Base-by-base conservation (phyloP, 2,329 filamentous ascomycete genomes). In the Colletotrichum liaoningense region DNA sequence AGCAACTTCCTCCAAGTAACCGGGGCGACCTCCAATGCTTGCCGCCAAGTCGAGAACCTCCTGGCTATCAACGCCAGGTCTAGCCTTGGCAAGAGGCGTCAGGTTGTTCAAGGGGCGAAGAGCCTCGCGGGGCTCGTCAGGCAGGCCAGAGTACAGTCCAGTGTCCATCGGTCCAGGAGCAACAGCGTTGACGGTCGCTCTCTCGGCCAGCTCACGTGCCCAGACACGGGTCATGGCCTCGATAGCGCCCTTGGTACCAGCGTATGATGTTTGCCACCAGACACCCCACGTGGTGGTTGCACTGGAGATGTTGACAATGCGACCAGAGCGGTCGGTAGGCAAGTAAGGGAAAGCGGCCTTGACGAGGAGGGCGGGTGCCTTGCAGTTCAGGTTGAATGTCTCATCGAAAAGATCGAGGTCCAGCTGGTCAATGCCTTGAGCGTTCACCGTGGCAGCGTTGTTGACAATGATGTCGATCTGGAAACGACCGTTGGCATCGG, bases 391-490 rank as follows among this genome's bases (percentile, higher is more conserved):
- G 68, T 89, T 89, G 84, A 94, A 97, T 65, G 93, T 91, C 76
- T 88, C 85, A 52, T 91, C 87, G 83, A 95, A 97, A 78, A 95
- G 89, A 14, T 87, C 86, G 38, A 73, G 38, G 8, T 73, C 60
- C 54, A 73, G 12, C 6, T 86, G 79, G 7, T 88, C 88, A 74
- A 94, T 89, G 26, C 93, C 89, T 65, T 90, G 87, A 24, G 93
- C 84, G 33, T 85, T 81, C 33, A 90, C 85, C 4, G 91, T 85
- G 63, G 94, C 95, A 35, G 95, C 95, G 81, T 97, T 97, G 88
- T 97, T 97, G 85, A 97, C 86, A 67, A 97, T 86, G 74, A 97
- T 94, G 83, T 97, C 94, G 78, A 97, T 88, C 78, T 92, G 90
- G 80, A 95, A 90, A 7, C 65, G 75, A 62, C 78, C 71, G 76